Evolutionary conservation across 2,329 filamentous ascomycete species (phyloP), one percentile per base, ranked within the genome.

Genomic region (Nigrospora sphaerica): DNA sequence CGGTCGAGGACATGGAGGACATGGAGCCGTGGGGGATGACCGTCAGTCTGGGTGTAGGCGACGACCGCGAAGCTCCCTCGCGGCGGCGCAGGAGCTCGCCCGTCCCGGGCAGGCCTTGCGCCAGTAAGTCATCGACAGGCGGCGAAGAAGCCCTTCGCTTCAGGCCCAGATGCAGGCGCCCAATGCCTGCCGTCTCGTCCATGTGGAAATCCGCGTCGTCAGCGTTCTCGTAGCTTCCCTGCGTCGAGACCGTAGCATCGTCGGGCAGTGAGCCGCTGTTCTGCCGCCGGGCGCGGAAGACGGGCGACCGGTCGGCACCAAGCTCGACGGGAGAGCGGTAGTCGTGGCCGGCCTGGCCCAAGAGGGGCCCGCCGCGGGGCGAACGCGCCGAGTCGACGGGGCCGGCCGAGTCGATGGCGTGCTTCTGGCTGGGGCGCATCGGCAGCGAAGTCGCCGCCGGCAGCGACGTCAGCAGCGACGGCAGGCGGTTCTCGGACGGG

Each of bases 91-190:
- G 54, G 47, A 70, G 54, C 33, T 77, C 75, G 40, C 63, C 65
- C 28, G 70, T 66, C 31, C 64, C 62, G 3, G 64, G 49, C 31
- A 70, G 58, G 14, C 57, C 62, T 46, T 66, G 65, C n/a, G 68
- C 53, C 16, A 66, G 55, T 7, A 67, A 59, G 28, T 78, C 75
- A 12, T 75, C 74, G 3, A 67, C 64, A 0, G 70, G 73, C 1
- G 77, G 77, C 23, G 77, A 80, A 0, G 75, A 76, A 2, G 77
- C 77, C 35, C 77, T 68, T 40, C 78, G 71, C 62, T 81, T 81
- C 49, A 72, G 72, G 7, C 76, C 74, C 17, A 77, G 67, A 17
- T 72, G 70, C 10, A 78, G 52, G 43, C 62, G 63, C 28, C 61
- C 60, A 45, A 71, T 58, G 9, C 67, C 62, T 12, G 61, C 60